A percentile compares a stretch with the other conserved stretches of the same genome.
Conservation (phyloP, 163 green algal genomes). For the Prototheca stagnorum region DNA sequence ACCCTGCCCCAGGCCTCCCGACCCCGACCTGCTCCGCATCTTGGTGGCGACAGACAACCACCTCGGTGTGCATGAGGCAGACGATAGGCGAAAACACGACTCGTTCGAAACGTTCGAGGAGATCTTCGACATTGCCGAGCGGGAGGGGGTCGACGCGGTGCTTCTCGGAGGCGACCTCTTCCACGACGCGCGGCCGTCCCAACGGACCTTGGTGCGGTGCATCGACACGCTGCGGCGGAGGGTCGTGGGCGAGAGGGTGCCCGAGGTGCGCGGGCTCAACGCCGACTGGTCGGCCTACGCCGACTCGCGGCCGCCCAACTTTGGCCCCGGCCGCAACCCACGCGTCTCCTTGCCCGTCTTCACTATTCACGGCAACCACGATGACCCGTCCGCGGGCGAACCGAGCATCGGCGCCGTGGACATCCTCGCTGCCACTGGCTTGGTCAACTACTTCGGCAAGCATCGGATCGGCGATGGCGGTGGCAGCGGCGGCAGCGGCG, state of each 20-base stretch:
- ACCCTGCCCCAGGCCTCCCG: not conserved
- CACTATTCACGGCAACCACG: slow-evolving; percentile 97
- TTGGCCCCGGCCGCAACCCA: slow-evolving; percentile 79
- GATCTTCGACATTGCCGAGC: slow-evolving; percentile 19
- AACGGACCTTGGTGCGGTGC: slow-evolving; percentile 65
- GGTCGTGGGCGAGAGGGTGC: slow-evolving; percentile 55
- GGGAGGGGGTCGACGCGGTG: slow-evolving; percentile 60
- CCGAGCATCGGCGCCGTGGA: slow-evolving; percentile 88
- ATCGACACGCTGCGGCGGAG: slow-evolving; percentile 71
- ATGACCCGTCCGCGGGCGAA: slow-evolving; percentile 70
- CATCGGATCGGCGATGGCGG: no score
- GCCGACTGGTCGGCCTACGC: slow-evolving; percentile 44
- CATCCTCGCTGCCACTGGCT: slow-evolving; percentile 62
- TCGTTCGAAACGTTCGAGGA: slow-evolving; percentile 88
- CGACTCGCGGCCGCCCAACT: slow-evolving; percentile 83
- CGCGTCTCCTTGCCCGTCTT: slow-evolving; percentile 88
- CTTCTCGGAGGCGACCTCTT: slow-evolving; percentile 94
- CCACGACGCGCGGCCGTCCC: slow-evolving; percentile 92
- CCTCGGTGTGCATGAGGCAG: slow-evolving; percentile 89
- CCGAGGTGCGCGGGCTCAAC: no score
- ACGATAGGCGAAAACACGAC: slow-evolving; percentile 78
- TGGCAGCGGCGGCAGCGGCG: no score
- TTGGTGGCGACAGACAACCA: slow-evolving; percentile 94
- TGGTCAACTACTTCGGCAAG: slow-evolving; percentile 99
- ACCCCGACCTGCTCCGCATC: slow-evolving; percentile 43